Evolutionary conservation across 495 filamentous ascomycete genomes (phyloP).

Genomic region (Podospora fimiseda): DNA sequence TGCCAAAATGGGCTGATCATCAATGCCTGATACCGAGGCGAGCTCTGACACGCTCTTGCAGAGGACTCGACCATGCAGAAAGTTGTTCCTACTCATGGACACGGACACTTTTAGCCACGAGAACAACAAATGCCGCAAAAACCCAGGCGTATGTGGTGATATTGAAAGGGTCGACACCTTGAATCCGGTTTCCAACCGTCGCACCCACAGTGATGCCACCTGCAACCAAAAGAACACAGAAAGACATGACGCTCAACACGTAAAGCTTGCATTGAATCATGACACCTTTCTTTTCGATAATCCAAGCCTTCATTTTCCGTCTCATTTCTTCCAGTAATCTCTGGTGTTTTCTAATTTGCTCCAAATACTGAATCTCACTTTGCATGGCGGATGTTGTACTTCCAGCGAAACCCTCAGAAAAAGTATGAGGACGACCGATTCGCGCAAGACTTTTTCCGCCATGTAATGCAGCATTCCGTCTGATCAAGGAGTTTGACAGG

Average conservation of each 20-base stretch:
- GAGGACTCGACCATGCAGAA: slow-evolving; percentile 19
- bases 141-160: slow-evolving; percentile 31
- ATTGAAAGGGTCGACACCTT: slow-evolving; percentile 32
- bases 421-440: not conserved
- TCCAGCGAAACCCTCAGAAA: not conserved
- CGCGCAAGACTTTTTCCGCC: not conserved
- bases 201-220: slow-evolving; percentile 17
- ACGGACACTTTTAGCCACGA: slow-evolving; percentile 24
- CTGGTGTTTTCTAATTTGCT: not conserved
- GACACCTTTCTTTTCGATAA: not conserved
- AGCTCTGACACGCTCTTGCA: slow-evolving; percentile 29
- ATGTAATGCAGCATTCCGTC: not conserved
- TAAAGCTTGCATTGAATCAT: slow-evolving; percentile 2
- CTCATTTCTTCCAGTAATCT: not conserved
- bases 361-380: not conserved
- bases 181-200: slow-evolving; percentile 18
- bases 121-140: slow-evolving; percentile 25
- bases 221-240: not conserved
- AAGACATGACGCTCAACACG: not conserved
- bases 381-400: not conserved
- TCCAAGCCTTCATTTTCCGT: not conserved
- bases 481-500: not conserved
- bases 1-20: slow-evolving; percentile 24
- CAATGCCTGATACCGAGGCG: slow-evolving; percentile 22
- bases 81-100: slow-evolving; percentile 34